Conservation (phyloP, 139 green algal species). For the Closterium sp. region DNA sequence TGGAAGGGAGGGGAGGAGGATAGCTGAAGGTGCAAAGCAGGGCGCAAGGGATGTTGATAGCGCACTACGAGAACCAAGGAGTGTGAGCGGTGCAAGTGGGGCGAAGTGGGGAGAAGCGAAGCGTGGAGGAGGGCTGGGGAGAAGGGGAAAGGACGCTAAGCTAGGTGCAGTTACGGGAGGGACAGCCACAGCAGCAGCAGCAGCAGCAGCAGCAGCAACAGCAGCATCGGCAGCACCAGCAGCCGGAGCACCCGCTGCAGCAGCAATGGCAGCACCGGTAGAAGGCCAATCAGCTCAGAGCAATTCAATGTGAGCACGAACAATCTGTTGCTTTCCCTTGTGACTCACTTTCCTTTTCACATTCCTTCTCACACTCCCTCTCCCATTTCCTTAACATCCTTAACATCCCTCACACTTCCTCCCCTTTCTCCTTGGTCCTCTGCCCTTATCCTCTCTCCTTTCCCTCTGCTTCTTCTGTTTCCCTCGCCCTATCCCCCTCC, state of each 20-base stretch:
- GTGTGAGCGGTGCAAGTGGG: too few species aligned
- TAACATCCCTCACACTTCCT: background rate
- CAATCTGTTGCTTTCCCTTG: background rate
- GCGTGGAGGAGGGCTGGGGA: background rate
- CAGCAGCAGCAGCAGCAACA: background rate
- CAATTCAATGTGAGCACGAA: background rate
- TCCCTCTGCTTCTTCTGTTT: background rate
- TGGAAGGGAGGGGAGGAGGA: background rate
- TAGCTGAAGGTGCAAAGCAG: background rate
- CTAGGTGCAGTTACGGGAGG: background rate
- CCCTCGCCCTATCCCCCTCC: background rate
- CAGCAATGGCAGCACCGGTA: background rate
- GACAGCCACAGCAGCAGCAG: background rate
- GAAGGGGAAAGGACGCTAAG: background rate
- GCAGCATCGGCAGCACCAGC: background rate
- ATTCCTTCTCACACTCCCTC: too few species aligned
- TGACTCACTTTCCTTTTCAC: background rate
- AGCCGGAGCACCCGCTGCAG: background rate
- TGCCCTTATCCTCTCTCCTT: background rate
- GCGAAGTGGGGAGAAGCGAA: too few species aligned
- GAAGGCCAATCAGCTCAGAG: background rate
- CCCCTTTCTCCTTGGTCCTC: background rate
- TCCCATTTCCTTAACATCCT: too few species aligned
- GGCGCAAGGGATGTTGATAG: background rate
- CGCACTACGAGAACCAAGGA: background rate